Evolutionary conservation across 805 yeast genomes (phyloP).

Genomic region (Saccharomyces cerevisiae): DNA sequence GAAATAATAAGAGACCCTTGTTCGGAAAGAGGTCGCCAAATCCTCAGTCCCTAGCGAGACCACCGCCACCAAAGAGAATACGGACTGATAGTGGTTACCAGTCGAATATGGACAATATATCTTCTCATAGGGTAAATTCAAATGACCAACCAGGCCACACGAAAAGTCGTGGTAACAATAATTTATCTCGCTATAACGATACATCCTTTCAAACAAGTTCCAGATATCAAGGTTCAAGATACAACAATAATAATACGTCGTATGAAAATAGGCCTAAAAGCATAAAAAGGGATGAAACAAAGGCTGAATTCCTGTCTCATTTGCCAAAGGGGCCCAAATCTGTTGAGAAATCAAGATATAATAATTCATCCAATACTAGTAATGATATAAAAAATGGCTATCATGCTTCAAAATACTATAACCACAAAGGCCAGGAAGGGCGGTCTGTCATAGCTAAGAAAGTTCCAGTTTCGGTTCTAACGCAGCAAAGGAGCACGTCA

Average conservation of each 20-base stretch:
- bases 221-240: constrained; percentile 16
- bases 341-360: constrained; percentile 9
- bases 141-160: background rate
- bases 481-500: constrained; percentile 16
- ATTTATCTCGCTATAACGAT: background rate
- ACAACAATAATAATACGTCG: constrained; percentile 5
- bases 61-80: constrained; percentile 14
- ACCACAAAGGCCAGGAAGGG: background rate
- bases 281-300: constrained; percentile 2
- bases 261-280: background rate
- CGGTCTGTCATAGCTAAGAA: constrained; percentile 1
- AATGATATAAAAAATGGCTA: constrained; percentile 3
- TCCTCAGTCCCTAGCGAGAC: background rate
- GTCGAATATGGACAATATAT: constrained; percentile 2
- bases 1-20: background rate
- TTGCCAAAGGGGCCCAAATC: constrained; percentile 23
- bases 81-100: constrained; percentile 9
- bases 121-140: background rate
- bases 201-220: constrained; percentile 7
- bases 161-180: background rate
- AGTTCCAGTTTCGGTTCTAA: constrained; percentile 5
- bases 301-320: constrained; percentile 12
- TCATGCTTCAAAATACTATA: background rate
- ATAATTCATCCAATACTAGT: background rate
- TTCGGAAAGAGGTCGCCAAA: background rate